phyloP scores from a whole-genome alignment of 202 grass and related monocot genomes.

The Zoysia matrella region DNA sequence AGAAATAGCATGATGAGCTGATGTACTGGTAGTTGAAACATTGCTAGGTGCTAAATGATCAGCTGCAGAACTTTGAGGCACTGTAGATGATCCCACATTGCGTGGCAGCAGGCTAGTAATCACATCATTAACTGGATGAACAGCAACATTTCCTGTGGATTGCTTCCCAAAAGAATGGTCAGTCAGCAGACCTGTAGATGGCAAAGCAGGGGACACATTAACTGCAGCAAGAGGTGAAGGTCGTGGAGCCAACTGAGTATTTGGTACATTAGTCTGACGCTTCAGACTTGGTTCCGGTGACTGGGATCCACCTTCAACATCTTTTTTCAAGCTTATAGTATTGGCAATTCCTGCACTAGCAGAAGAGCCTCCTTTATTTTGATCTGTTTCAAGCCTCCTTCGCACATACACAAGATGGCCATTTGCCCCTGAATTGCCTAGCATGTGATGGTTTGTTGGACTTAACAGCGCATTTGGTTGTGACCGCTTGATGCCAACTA shows the following conservation, averaged over 20 bases:
- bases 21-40: slow-evolving; percentile 20
- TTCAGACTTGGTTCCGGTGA: slow-evolving; percentile 33
- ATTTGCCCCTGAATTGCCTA: slow-evolving; percentile 51
- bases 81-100: slow-evolving; percentile 24
- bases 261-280: slow-evolving; percentile 32
- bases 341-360: slow-evolving; percentile 20
- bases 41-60: slow-evolving; percentile 11
- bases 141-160: slow-evolving; percentile 41
- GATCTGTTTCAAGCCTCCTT: slow-evolving; percentile 80
- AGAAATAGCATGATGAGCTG: slow-evolving; percentile 33
- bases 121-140: slow-evolving; percentile 32
- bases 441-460: slow-evolving; percentile 46
- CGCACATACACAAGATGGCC: slow-evolving; percentile 1
- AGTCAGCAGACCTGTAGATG: slow-evolving; percentile 5
- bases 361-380: slow-evolving; percentile 59
- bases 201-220: slow-evolving; percentile 35
- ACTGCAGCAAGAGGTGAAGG: slow-evolving; percentile 22
- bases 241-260: slow-evolving; percentile 19
- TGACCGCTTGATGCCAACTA: slow-evolving; percentile 63
- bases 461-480: slow-evolving; percentile 49
- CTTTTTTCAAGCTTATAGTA: slow-evolving; percentile 50
- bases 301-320: neutral
- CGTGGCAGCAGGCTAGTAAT: slow-evolving; percentile 18
- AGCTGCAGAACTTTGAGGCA: slow-evolving; percentile 18
- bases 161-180: slow-evolving; percentile 35